Evolutionary conservation across 495 filamentous ascomycete species (phyloP).

Genomic region (Neurospora sp.): DNA sequence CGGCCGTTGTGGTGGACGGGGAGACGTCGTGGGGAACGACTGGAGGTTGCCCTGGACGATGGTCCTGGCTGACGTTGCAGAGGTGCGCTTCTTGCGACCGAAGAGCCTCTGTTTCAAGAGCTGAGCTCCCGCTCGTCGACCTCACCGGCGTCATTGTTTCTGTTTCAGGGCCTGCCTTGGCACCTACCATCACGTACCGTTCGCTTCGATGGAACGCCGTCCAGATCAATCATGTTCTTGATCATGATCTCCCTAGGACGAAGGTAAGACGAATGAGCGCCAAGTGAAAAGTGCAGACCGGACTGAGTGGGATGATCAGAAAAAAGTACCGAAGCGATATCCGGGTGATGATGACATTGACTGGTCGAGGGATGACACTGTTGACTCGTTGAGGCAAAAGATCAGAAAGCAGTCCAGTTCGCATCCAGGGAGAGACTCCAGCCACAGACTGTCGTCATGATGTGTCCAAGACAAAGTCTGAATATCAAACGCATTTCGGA

Average conservation of each 20-base stretch:
- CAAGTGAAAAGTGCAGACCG: neutral
- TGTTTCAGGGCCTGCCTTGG: conserved; percentile 14
- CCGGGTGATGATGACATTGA: conserved; percentile 2
- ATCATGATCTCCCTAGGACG: neutral
- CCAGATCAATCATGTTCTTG: conserved; percentile 4
- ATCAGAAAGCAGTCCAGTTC: neutral
- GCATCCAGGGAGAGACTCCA: neutral
- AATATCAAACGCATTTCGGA: neutral
- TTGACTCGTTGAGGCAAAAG: neutral
- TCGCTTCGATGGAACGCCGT: neutral
- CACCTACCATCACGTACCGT: neutral
- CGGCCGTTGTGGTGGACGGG: neutral
- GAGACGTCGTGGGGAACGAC: neutral
- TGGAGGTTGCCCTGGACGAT: neutral
- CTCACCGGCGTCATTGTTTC: neutral
- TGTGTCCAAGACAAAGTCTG: neutral
- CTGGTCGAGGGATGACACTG: neutral
- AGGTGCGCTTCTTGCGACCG: neutral
- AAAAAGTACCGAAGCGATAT: neutral
- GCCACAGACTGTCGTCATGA: neutral
- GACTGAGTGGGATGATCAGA: conserved; percentile 1
- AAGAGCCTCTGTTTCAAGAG: neutral
- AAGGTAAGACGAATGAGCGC: neutral
- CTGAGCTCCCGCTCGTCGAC: neutral
- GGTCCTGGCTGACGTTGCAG: neutral